Base-by-base conservation (phyloP, 352 stramenopile genomes). In the Vaucheria bursata region DNA sequence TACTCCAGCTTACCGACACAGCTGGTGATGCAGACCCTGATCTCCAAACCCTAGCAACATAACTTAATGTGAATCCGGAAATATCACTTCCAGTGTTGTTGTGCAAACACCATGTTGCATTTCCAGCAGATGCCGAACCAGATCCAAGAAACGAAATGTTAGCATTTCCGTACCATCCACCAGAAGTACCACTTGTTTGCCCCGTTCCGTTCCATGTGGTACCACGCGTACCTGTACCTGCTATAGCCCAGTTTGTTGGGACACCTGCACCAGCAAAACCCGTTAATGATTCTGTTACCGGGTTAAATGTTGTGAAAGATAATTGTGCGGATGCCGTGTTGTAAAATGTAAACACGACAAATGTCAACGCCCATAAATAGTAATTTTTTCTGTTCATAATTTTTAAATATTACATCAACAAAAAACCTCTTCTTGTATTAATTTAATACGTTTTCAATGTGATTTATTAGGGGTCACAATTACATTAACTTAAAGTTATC, bases 371-470 rank as follows among this genome's bases (percentile, higher is more conserved):
- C 45, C 45, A 59, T 59, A 59, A 59, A 59, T 59, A 59, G 45
- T 59, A 59, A 59, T 59, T 59, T 59, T 59, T 59, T 59, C 45
- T 59, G 45, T 59, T 59, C 45, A 59, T 59, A 59, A 59, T 59
- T 59, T 59, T 59, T 59, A 59, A 59, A 59, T 59, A 59, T 59
- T 59, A 59, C 45, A 59, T 59, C 45, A 59, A 59, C 45, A 59
- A 59, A 59, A 59, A 59, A 59, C 45, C 45, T 59, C 45, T 59
- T 59, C 45, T 59, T 59, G 45, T 59, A 59, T 59, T 59, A 59
- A 59, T 59, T 59, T 59, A 59, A 59, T 59, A 59, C 45, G 45
- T 59, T 59, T 59, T 59, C 45, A 59, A 59, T 59, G 45, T 59
- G 45, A 59, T 59, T 59, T 59, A 59, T 59, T 59, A 59, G 45